These are phyloP conservation scores for Hymenoscyphus infarciens DNA, from an alignment of 2,329 filamentous ascomycete genomes.

Conservation along the genomic window DNA sequence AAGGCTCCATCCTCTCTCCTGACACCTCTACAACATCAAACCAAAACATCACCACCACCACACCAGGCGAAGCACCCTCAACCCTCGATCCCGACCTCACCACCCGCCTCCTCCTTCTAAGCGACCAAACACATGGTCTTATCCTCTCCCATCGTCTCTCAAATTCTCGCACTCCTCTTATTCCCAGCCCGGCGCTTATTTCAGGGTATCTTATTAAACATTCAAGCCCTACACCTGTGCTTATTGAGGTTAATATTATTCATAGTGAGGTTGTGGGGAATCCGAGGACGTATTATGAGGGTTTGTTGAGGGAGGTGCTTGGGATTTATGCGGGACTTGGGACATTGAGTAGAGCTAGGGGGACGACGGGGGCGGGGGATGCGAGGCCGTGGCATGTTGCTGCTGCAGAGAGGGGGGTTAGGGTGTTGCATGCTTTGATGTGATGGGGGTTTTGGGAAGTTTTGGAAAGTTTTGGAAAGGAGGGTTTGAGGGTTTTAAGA, in stretches of 20 bases:
- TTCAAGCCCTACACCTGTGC: constrained; percentile 54
- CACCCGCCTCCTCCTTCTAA: constrained; percentile 65
- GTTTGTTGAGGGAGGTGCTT: constrained; percentile 66
- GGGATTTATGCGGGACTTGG: constrained; percentile 65
- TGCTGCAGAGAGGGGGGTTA: constrained; percentile 64
- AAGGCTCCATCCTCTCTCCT: constrained; percentile 54
- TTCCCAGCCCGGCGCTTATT: constrained; percentile 54
- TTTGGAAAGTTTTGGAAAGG: no score
- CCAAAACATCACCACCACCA: constrained; percentile 20
- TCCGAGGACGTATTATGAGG: constrained; percentile 48
- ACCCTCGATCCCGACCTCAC: constrained; percentile 54
- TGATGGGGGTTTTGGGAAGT: constrained; percentile 36
- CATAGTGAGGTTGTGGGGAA: constrained; percentile 43
- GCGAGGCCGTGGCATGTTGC: constrained; percentile 77
- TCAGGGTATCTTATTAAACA: constrained; percentile 65
- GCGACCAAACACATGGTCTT: constrained; percentile 74
- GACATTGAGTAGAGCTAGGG: constrained; percentile 64
- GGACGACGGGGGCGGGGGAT: constrained; percentile 55
- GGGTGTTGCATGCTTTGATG: constrained; percentile 62
- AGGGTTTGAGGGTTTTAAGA: no score
- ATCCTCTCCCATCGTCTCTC: constrained; percentile 64
- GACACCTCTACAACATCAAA: constrained; percentile 43
- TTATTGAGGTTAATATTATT: constrained; percentile 64
- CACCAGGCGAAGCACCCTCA: constrained; percentile 34
- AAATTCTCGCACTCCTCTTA: constrained; percentile 53